Conservation (phyloP, 768 basidiomycete species). For the Auriscalpium orientale region DNA sequence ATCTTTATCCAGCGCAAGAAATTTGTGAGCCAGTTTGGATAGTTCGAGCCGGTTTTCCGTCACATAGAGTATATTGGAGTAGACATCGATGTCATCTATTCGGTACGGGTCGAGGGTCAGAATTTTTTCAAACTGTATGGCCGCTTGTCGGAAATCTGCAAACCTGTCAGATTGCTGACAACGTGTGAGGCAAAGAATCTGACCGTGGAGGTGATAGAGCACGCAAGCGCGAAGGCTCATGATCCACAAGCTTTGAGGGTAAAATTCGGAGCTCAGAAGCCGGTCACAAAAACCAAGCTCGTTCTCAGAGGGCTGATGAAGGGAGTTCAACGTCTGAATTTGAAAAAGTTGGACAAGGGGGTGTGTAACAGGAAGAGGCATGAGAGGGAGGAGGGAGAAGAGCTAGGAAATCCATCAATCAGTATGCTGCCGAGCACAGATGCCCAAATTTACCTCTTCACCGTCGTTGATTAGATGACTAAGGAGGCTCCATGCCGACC, state of each 20-base stretch:
- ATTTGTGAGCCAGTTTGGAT: constrained; percentile 87
- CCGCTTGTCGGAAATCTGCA: constrained; percentile 83
- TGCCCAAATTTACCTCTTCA: constrained; percentile 11
- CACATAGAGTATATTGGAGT: constrained; percentile 95
- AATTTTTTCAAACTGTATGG: constrained; percentile 78
- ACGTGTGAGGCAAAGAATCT: constrained; percentile 19
- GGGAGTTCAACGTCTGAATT: constrained; percentile 81
- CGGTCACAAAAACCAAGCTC: constrained; percentile 78
- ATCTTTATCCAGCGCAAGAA: constrained; percentile 82
- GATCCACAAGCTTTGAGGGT: constrained; percentile 78
- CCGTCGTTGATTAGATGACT: constrained; percentile 14
- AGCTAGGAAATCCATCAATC: constrained; percentile 25
- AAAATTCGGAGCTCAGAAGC: constrained; percentile 61
- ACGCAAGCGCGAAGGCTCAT: constrained; percentile 83
- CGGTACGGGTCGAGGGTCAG: constrained; percentile 76
- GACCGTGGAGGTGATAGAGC: constrained; percentile 86
- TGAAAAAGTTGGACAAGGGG: constrained; percentile 69
- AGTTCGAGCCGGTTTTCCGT: constrained; percentile 84
- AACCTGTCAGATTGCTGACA: background rate
- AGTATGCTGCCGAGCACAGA: constrained; percentile 10
- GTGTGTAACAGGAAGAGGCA: constrained; percentile 44
- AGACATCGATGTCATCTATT: constrained; percentile 92
- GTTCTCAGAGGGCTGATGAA: constrained; percentile 83
- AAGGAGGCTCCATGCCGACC: constrained; percentile 11
- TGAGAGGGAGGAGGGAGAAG: constrained; percentile 34